Base-by-base conservation (phyloP, 495 filamentous ascomycete genomes). In the Corynascus novoguineensis region DNA sequence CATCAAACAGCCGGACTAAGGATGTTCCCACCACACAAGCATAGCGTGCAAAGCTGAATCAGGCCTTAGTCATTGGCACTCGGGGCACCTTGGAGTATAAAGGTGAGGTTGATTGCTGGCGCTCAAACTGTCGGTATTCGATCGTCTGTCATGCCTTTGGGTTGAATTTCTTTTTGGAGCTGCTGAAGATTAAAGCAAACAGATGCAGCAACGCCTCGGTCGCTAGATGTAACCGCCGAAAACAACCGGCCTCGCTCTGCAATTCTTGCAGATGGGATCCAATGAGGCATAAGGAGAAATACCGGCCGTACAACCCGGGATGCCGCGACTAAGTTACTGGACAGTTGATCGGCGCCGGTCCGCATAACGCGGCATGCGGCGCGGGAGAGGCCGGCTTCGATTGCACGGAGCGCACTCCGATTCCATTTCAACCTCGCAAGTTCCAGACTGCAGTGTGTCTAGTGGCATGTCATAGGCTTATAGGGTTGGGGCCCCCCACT, bases 161-260 rank as follows among this genome's bases (percentile, higher is more conserved):
- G 35, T 22, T 32, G 42, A 2, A 31, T 31, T 10, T 10, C 5
- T 31, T 17, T 17, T n/a, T 14, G 5, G n/a, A 15, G 27, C 15
- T 29, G 31, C 32, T 50, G 15, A 9, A 8, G 7, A 14, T 31
- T 14, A 5, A 34, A 37, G 9, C n/a, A 27, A 3, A 19, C 21
- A 27, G 10, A 24, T 38, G n/a, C 34, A 42, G 15, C 50, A 19
- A 41, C 5, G 15, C 2, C 4, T 53, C 50, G 50, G 50, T 17
- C 50, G 50, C n/a, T 27, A 53, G 27, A 53, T 53, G 50, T 53
- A 32, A 42, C 37, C 37, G 9, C 50, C 50, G 50, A 21, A 8
- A 12, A 24, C 22, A 28, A 24, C 19, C 21, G 17, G 11, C 47
- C 47, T 40, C 48, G 44, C 42, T 9, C 22, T 15, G 35, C 5